Evolutionary conservation across 306 rosid species (phyloP), one percentile per base, ranked within the genome.

Genomic region (Casuarina cunninghamiana): DNA sequence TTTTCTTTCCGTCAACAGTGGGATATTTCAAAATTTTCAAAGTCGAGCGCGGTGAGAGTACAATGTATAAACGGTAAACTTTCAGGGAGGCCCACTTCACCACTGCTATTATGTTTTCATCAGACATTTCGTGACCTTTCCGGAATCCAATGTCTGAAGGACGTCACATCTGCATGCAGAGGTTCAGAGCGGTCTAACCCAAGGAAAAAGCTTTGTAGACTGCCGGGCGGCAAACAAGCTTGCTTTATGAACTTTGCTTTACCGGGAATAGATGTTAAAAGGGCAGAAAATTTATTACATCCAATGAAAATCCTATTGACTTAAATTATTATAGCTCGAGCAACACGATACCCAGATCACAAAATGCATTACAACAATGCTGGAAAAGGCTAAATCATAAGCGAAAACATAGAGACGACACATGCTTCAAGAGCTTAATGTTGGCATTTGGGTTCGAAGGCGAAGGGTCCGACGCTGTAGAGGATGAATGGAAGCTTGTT

Each of bases 401-500:
- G 32, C 1, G 1, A 1, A 26, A 26, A 26, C 32, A 26, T 26
- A 26, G 32, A 26, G 32, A 26, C 32, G 32, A 26, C 0, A 1
- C 32, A 26, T 26, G 32, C 1, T 26, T 26, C 1, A 26, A 26
- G 32, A 26, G 32, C 32, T 43, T 16, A 9, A 13, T 45, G 11
- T 0, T 84, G 79, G 72, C 98, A 92, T 6, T 80, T 84, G 58
- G 97, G 94, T 76, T 92, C 93, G 37, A 90, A 90, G 35, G 97
- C 93, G 46, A 94, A 81, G 10, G 97, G 97, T 12, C 93, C 97
- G 32, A 88, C 97, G 7, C 81, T 71, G 89, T 84, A 94, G 46
- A 92, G 93, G 3, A 86, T 1, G 60, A 83, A 90, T 0, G 91
- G 90, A 8, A 78, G 85, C 58, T 87, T 89, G 53, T 81, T 4